phyloP scores from a whole-genome alignment of 768 basidiomycete genomes.

The Russula emetica region DNA sequence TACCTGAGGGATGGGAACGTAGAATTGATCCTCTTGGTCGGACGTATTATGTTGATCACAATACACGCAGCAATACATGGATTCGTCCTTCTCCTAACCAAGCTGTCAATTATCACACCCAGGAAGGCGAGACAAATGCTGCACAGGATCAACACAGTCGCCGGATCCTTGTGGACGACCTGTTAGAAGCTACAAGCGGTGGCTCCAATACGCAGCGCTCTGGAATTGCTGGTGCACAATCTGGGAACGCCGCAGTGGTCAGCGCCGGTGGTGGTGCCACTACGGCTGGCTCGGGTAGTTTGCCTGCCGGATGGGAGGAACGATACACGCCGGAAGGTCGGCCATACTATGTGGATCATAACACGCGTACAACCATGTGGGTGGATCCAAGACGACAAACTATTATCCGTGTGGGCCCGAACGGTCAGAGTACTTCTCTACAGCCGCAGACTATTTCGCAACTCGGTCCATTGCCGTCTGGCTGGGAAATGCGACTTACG shows the following conservation, averaged over 20 bases:
- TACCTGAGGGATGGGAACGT: conserved; percentile 94
- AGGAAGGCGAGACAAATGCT: conserved; percentile 74
- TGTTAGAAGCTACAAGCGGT: too few species aligned
- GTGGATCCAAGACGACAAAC: conserved; percentile 97
- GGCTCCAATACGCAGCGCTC: too few species aligned
- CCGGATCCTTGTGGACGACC: too few species aligned
- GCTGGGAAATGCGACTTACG: conserved; percentile 99
- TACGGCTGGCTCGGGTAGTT: conserved; percentile 74
- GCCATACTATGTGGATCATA: conserved; percentile 97
- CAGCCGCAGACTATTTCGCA: conserved; percentile 93
- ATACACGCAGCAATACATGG: conserved; percentile 96
- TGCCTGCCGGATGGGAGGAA: conserved; percentile 99
- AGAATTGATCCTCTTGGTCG: conserved; percentile 93
- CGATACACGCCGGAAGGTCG: conserved; percentile 97
- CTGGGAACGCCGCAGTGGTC: conserved; percentile 38
- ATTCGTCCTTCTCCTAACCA: conserved; percentile 82
- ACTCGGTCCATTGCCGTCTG: conserved; percentile 92
- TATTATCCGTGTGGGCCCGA: conserved; percentile 81
- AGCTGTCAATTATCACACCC: conserved; percentile 61
- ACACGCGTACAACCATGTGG: conserved; percentile 98
- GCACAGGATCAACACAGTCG: too few species aligned
- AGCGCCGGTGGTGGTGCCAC: conserved; percentile 51
- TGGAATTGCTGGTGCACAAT: conserved; percentile 50
- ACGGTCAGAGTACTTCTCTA: conserved; percentile 45
- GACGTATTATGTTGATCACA: conserved; percentile 99